Base-by-base conservation (phyloP, 305 asterid genomes). In the Salvia sclarea region DNA sequence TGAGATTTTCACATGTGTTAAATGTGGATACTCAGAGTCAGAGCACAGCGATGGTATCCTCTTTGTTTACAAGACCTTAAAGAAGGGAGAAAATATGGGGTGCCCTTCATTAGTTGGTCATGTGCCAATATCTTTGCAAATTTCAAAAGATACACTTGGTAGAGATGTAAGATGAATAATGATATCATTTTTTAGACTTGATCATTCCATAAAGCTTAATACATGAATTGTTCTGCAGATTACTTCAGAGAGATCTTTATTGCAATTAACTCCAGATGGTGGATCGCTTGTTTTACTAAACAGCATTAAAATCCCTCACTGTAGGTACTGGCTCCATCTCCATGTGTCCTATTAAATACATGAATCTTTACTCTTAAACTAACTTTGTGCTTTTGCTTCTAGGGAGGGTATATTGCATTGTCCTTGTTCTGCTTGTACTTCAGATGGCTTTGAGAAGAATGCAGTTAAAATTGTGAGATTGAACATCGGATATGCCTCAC, bases 261-360 rank as follows among this genome's bases (percentile, higher is more conserved):
- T 91, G 60, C 99, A 94, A 82, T 83, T 94, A 70, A 76, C 88
- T 59, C 97, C 99, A 38, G 82, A 83, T 80, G 91, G 86, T 35
- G 81, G 81, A 41, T 86, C 78, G 38, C 88, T 94, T 71, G 89
- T 91, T 75, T 69, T 94, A 74, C 75, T 82, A 58, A 88, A 85
- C 83, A 80, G 77, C 79, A 76, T 89, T 40, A 89, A 55, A 79
- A 80, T 83, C 61, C 95, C 98, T 73, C 77, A 71, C 75, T 91
- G 99, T 81, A 85, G 97, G 99, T 94, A 82, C 78, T 75, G 31
- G 5, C 62, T 73, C 56, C 47, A 41, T 73, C 28, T 35, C 62
- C 40, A 24, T 69, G 37, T 61, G 22, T 41, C 64, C 57, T 11
- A 28, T 65, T 77, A 30, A 57, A 48, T 24, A 35, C 57, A 38